phyloP scores from a whole-genome alignment of 2,329 filamentous ascomycete genomes.

The Didymella pomorum region DNA sequence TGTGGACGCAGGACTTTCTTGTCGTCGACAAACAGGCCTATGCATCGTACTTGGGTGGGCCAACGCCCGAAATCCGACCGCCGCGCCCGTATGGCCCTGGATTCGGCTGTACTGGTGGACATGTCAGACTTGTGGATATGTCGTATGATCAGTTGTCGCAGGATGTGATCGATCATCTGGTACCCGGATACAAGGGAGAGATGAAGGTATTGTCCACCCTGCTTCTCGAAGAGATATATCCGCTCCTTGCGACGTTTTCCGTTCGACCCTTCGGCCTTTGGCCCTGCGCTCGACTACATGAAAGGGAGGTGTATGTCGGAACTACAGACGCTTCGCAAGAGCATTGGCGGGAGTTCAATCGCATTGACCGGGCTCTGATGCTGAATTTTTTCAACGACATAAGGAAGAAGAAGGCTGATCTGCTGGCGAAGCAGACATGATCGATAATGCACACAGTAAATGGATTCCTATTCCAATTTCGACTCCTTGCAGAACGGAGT shows the following conservation, averaged over 20 bases:
- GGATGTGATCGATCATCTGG: neutral
- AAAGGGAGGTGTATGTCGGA: slow-evolving; percentile 6
- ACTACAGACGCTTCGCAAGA: slow-evolving; percentile 1
- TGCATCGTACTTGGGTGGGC: neutral
- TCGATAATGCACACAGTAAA: no score
- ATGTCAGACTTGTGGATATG: neutral
- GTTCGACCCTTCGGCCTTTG: slow-evolving; percentile 4
- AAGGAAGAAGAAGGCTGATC: neutral
- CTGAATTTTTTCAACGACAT: neutral
- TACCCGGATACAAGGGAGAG: slow-evolving; percentile 1
- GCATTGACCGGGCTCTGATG: neutral
- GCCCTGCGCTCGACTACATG: neutral
- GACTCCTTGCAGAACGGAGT: no score
- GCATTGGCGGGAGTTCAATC: neutral
- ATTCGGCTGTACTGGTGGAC: slow-evolving; percentile 1
- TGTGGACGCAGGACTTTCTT: slow-evolving; percentile 7
- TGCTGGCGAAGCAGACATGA: no score
- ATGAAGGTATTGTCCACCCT: slow-evolving; percentile 3
- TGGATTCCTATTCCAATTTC: no score
- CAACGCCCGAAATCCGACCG: neutral
- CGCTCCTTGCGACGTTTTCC: neutral
- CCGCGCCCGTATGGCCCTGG: neutral
- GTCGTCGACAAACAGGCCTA: slow-evolving; percentile 4
- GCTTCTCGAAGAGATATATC: slow-evolving; percentile 2
- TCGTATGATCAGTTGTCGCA: neutral